These are phyloP conservation scores for Leccinum griseonigrum DNA, from an alignment of 1,284 basidiomycete genomes.

Conservation along the genomic window DNA sequence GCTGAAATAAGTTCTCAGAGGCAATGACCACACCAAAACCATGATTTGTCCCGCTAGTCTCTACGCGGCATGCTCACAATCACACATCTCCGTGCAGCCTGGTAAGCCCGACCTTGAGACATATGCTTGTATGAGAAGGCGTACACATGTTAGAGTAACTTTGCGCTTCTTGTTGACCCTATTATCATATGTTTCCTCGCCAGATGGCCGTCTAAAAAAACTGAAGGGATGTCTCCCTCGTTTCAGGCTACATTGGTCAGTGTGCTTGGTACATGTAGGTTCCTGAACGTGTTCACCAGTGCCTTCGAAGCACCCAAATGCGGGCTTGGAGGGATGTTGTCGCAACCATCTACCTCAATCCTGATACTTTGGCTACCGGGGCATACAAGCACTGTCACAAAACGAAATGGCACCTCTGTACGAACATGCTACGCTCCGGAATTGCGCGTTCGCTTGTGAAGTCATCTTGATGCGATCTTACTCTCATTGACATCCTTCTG, in stretches of 20 bases:
- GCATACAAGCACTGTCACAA: neutral
- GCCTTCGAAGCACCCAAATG: neutral
- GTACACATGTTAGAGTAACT: slow-evolving; percentile 20
- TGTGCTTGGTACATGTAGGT: neutral
- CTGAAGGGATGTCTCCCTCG: neutral
- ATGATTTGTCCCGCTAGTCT: slow-evolving; percentile 14
- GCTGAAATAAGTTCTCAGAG: slow-evolving; percentile 20
- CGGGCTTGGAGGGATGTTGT: neutral
- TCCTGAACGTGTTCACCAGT: neutral
- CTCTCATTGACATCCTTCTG: neutral
- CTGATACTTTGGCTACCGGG: neutral
- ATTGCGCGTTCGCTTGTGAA: neutral
- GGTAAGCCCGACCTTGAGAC: slow-evolving; percentile 14
- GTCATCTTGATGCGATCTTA: slow-evolving; percentile 28
- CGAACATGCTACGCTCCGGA: neutral
- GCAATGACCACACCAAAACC: slow-evolving; percentile 33
- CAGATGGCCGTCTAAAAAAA: neutral
- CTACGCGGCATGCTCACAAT: neutral
- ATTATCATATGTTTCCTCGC: slow-evolving; percentile 17
- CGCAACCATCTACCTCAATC: neutral
- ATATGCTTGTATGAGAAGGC: slow-evolving; percentile 15
- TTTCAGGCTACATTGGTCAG: neutral
- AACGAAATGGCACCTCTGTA: neutral
- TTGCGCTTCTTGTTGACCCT: slow-evolving; percentile 3
- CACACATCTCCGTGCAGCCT: slow-evolving; percentile 4